These are phyloP conservation scores for Candida tibetensis DNA, from an alignment of 805 yeast genomes.

Conservation along the genomic window DNA sequence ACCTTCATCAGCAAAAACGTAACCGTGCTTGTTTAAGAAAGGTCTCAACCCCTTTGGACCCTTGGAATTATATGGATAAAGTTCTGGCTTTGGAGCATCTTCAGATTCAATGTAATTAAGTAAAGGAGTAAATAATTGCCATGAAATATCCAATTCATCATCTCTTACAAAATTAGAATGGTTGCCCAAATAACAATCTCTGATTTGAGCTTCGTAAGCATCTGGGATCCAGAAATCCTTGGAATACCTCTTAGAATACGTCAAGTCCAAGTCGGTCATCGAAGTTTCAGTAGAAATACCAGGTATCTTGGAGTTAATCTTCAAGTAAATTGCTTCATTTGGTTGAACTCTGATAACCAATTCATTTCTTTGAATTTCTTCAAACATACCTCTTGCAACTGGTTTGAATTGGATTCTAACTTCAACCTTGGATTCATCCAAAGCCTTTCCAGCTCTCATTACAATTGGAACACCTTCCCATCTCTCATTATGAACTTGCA, in stretches of 20 bases:
- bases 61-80: constrained; percentile 86
- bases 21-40: constrained; percentile 70
- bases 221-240: constrained; percentile 93
- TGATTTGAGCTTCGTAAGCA: constrained; percentile 93
- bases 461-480: constrained; percentile 99
- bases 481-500: constrained; percentile 84
- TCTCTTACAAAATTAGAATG: constrained; percentile 98
- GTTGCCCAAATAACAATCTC: constrained; percentile 87
- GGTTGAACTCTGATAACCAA: constrained; percentile 94
- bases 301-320: constrained; percentile 90
- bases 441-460: constrained; percentile 96
- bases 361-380: constrained; percentile 83
- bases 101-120: constrained; percentile 74
- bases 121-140: constrained; percentile 92
- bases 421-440: constrained; percentile 92
- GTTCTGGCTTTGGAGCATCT: constrained; percentile 62
- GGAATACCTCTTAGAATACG: constrained; percentile 74
- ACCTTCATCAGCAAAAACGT: constrained; percentile 58
- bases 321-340: constrained; percentile 87
- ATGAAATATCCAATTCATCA: constrained; percentile 91
- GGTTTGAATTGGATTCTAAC: constrained; percentile 89
- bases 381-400: constrained; percentile 79
- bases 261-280: constrained; percentile 85
- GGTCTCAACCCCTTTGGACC: constrained; percentile 70
- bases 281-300: constrained; percentile 83